Evolutionary conservation across 208 protist species (phyloP).

Genomic region (Leishmania braziliensis): DNA sequence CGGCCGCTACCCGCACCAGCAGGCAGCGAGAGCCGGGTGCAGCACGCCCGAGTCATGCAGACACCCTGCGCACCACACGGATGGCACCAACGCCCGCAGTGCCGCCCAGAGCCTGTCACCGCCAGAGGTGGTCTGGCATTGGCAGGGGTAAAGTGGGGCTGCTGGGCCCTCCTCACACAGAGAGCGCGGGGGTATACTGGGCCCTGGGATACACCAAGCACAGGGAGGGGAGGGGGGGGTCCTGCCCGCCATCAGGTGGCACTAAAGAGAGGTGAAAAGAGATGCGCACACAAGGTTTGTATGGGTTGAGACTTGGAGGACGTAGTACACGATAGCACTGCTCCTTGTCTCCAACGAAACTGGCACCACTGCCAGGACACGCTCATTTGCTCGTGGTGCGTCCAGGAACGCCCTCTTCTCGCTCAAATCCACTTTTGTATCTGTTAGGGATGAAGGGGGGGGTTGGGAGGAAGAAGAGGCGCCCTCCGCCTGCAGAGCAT

Average conservation of each 20-base stretch:
- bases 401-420: background rate
- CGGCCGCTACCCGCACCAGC: too few species aligned
- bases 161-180: too few species aligned
- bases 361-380: background rate
- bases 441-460: background rate
- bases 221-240: background rate
- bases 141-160: too few species aligned
- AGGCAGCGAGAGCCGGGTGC: background rate
- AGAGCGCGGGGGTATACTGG: too few species aligned
- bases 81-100: too few species aligned
- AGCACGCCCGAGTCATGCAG: background rate
- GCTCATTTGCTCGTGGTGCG: background rate
- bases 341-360: background rate
- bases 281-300: background rate
- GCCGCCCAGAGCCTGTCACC: too few species aligned
- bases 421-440: background rate
- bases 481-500: background rate
- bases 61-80: too few species aligned
- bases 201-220: too few species aligned
- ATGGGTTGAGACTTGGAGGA: background rate
- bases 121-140: too few species aligned
- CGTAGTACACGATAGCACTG: background rate
- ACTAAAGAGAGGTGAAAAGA: background rate
- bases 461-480: background rate
- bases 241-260: background rate